phyloP scores from a whole-genome alignment of 2,329 filamentous ascomycete genomes.

The Venturia carpophila region DNA sequence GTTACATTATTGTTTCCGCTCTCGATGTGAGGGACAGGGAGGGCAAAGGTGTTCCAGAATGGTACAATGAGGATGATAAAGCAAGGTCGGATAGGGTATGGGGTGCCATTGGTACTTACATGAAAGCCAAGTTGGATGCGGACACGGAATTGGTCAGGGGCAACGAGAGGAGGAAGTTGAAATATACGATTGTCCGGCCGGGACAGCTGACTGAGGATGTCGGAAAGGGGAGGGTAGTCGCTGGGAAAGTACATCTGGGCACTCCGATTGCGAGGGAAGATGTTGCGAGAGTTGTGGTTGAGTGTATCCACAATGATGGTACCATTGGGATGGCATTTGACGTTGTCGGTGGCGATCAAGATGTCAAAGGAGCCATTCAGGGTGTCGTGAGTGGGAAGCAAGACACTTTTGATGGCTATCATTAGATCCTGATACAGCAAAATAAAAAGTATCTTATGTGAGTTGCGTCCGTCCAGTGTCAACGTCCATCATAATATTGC shows the following conservation, averaged over 20 bases:
- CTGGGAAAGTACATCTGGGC: constrained; percentile 37
- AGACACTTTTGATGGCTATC: constrained; percentile 29
- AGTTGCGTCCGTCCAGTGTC: background rate
- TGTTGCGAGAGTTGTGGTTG: constrained; percentile 52
- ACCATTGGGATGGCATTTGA: constrained; percentile 40
- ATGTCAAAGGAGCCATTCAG: constrained; percentile 34
- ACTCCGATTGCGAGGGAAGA: constrained; percentile 45
- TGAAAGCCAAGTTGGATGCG: constrained; percentile 38
- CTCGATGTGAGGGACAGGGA: constrained; percentile 44
- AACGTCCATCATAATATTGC: too few relatives aligned
- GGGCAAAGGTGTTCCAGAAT: constrained; percentile 33
- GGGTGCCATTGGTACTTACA: constrained; percentile 34
- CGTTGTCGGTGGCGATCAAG: constrained; percentile 35
- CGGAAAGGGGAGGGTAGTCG: constrained; percentile 35
- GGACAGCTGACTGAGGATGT: constrained; percentile 40
- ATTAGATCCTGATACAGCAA: background rate
- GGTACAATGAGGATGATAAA: constrained; percentile 37
- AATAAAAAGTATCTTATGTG: background rate
- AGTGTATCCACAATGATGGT: constrained; percentile 44
- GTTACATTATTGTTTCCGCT: constrained; percentile 60
- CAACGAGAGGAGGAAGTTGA: constrained; percentile 33
- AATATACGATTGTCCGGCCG: constrained; percentile 41
- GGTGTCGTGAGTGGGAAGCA: constrained; percentile 32
- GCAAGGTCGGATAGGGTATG: constrained; percentile 33
- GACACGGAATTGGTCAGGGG: constrained; percentile 34